Evolutionary conservation across 495 filamentous ascomycete species (phyloP).

Genomic region (Aspergillus cavernicola): DNA sequence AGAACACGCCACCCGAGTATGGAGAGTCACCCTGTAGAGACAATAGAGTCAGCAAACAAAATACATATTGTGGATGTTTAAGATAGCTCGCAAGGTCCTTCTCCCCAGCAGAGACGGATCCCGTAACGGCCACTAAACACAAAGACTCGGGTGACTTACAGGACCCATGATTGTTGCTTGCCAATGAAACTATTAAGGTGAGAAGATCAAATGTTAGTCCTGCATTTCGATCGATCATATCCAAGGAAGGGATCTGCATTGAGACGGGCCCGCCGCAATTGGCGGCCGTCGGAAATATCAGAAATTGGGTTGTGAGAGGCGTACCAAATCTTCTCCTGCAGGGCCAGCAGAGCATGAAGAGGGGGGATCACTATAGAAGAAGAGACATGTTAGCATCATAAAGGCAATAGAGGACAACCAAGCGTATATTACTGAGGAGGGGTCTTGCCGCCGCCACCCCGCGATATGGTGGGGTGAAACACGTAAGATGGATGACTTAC

Average conservation of each 20-base stretch:
- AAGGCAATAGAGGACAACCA: background rate
- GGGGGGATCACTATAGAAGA: slow-evolving; percentile 75
- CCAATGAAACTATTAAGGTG: slow-evolving; percentile 83
- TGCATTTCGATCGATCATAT: background rate
- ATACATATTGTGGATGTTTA: background rate
- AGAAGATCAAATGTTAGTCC: slow-evolving; percentile 21
- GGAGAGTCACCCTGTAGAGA: slow-evolving; percentile 74
- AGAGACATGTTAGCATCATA: background rate
- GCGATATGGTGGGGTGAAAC: slow-evolving; percentile 22
- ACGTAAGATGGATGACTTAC: slow-evolving; percentile 51
- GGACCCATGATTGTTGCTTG: slow-evolving; percentile 99
- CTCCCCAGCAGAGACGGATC: background rate
- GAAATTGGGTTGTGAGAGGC: slow-evolving; percentile 25
- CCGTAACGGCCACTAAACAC: background rate
- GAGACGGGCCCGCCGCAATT: slow-evolving; percentile 20
- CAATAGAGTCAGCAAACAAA: slow-evolving; percentile 16
- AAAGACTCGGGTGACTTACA: slow-evolving; percentile 58
- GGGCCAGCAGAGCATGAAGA: slow-evolving; percentile 98
- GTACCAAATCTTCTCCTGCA: slow-evolving; percentile 95
- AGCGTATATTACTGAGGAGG: background rate
- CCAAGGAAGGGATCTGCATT: slow-evolving; percentile 3
- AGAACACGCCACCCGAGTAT: slow-evolving; percentile 97
- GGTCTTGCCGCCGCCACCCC: slow-evolving; percentile 14
- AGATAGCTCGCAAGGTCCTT: slow-evolving; percentile 26
- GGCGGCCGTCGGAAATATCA: slow-evolving; percentile 9